A percentile compares a stretch with the other conserved stretches of the same genome.
phyloP scores from a whole-genome alignment of 73 alveolate species.

The Symbiodinium natans region DNA sequence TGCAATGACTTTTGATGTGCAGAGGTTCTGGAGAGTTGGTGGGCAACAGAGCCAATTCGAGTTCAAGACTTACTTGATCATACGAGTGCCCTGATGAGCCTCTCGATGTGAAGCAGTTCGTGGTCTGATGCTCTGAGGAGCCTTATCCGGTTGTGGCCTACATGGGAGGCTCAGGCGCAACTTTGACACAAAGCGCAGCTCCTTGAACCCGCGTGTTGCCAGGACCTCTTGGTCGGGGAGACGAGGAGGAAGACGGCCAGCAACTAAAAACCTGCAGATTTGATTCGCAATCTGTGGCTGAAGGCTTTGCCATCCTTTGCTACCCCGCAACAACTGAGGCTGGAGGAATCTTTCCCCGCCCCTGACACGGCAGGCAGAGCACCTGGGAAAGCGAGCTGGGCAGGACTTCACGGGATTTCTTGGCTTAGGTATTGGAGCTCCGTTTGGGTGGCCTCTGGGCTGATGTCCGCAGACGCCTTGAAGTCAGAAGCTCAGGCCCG shows the following conservation, averaged over 20 bases:
- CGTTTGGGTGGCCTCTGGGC: constrained; percentile 83
- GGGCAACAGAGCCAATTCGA: constrained; percentile 55
- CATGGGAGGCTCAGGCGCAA: constrained; percentile 21
- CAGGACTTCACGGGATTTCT: not conserved
- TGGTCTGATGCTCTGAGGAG: constrained; percentile 17
- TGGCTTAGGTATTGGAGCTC: constrained; percentile 49
- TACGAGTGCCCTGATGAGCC: not conserved
- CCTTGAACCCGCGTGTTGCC: not conserved
- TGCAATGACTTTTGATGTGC: not conserved
- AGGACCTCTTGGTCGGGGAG: not conserved
- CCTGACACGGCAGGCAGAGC: constrained; percentile 39
- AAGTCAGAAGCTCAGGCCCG: constrained; percentile 22
- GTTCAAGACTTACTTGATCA: not conserved
- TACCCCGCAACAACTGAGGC: constrained; percentile 19
- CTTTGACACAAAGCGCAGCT: too few species aligned
- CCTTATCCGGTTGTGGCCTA: constrained; percentile 72
- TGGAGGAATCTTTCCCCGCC: constrained; percentile 78
- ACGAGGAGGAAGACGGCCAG: not conserved
- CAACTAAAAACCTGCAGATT: not conserved
- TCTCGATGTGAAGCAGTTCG: too few species aligned
- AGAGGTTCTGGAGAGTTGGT: constrained; percentile 84
- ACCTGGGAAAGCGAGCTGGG: too few species aligned
- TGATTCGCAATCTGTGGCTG: too few species aligned
- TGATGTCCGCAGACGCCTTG: constrained; percentile 76
- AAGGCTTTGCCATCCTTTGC: too few species aligned